Conservation (phyloP, 2,329 filamentous ascomycete species). For the Dothistroma pini region DNA sequence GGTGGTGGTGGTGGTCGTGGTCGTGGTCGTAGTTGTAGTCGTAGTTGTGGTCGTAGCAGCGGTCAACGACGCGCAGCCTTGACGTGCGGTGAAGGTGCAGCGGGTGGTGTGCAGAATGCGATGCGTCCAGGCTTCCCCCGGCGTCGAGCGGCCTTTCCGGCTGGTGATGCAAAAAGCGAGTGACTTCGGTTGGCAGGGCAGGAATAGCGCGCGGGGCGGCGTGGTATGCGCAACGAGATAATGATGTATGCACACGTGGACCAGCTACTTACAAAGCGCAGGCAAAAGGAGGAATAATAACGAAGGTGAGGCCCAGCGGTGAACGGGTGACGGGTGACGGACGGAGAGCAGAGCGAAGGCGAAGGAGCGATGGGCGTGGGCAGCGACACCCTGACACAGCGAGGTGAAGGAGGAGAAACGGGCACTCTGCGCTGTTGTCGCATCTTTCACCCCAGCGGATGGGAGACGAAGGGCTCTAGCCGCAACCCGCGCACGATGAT, state of each 20-base stretch:
- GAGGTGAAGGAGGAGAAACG: not conserved
- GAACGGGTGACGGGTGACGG: not conserved
- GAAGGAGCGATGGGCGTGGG: not conserved
- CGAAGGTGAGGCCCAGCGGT: conserved; percentile 1
- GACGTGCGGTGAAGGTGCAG: not conserved
- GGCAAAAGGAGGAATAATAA: not conserved
- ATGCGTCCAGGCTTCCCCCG: conserved; percentile 3
- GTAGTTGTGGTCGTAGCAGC: not conserved
- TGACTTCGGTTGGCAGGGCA: conserved; percentile 1
- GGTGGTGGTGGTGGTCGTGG: not conserved
- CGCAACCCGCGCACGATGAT: not conserved
- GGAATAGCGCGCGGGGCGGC: not conserved
- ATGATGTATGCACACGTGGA: not conserved
- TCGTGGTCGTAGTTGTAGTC: not conserved
- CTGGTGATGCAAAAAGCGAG: conserved; percentile 7
- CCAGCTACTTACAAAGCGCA: not conserved
- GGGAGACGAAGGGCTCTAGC: not conserved
- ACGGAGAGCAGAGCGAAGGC: not conserved
- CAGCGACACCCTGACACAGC: not conserved
- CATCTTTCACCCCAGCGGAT: not conserved
- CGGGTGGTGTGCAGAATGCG: not conserved
- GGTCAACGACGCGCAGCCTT: not conserved
- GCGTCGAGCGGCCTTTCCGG: conserved; percentile 7
- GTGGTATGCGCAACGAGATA: not conserved
- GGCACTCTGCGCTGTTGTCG: not conserved